Conservation (phyloP, 352 stramenopile genomes). For the Saprolegnia parasitica region DNA sequence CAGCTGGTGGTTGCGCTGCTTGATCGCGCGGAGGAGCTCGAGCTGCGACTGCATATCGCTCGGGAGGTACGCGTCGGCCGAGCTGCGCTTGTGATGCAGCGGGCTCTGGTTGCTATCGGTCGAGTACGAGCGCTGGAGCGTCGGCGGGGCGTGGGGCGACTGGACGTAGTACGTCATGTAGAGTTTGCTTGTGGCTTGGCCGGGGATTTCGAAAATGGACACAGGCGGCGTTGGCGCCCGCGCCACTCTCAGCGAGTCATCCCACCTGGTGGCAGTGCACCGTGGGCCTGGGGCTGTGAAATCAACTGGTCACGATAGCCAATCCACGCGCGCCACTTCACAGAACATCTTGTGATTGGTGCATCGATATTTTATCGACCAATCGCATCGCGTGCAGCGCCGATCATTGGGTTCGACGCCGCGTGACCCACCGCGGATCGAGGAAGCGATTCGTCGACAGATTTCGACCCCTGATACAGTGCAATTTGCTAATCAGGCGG, state of each 20-base stretch:
- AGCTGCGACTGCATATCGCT: conserved; percentile 17
- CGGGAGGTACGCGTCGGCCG: background rate
- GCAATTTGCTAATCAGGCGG: no score
- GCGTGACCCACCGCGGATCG: no score
- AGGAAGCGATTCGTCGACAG: no score
- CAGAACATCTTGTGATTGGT: no score
- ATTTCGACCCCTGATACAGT: no score
- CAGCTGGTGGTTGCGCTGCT: conserved; percentile 11
- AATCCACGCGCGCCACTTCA: no score
- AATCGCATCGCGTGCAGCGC: no score
- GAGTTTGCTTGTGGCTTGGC: background rate
- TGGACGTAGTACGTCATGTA: conserved; percentile 8
- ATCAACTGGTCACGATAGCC: no score
- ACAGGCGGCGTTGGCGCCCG: background rate
- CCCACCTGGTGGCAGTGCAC: conserved; percentile 1
- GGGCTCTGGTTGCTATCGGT: background rate
- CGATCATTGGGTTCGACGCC: no score
- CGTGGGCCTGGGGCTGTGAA: no score
- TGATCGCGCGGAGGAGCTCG: conserved; percentile 3
- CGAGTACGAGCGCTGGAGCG: conserved; percentile 3
- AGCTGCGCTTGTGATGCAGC: background rate
- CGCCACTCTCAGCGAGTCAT: background rate
- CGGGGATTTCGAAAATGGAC: conserved; percentile 4
- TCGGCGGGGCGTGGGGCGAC: background rate
- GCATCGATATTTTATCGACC: no score